Base-by-base conservation (phyloP, 805 yeast genomes). In the Cyberlindnera galapagoensis region DNA sequence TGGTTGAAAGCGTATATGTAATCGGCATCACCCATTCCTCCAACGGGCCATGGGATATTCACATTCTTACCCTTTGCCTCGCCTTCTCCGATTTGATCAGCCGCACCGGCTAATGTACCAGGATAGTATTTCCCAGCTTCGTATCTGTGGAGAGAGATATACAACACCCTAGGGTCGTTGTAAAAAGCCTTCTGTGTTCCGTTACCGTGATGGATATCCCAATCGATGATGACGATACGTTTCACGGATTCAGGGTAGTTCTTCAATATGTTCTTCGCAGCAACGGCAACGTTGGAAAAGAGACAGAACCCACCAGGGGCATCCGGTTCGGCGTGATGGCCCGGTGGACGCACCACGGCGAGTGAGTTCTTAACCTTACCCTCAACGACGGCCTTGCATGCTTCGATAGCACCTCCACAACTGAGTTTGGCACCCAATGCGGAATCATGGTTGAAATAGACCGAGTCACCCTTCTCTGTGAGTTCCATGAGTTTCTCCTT, bases 181-280 rank as follows among this genome's bases (percentile, higher is more conserved):
- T 74, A 74, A 47, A 92, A 92, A 3, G 94, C 86, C 54, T 82
- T 80, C 57, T 92, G 98, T 1, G 99, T 92, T 24, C 99, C 99
- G 57, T 92, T 92, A 17, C 99, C 99, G 57, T 92, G 99, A 59
- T 92, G 99, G 29, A 92, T 87, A 58, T 92, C 99, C 99, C 99
- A 92, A 57, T 92, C 99, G 15, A 88, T 51, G 38, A 92, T 78
- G 36, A 86, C 74, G 24, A 92, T 84, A 46, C 73, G 73, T 41
- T 94, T 67, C 6, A 90, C 94, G 17, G 85, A 72, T 49, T 90
- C 97, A 0, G 97, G 95, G 56, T 86, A 90, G 35, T 72, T 67
- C 44, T 77, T 77, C 36, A 92, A 61, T 42, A 88, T 80, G 38
- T 80, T 76, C 50, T 82, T 82, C 12, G 97, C 95, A 3, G 98